These are phyloP conservation scores for Penicillium paneum DNA, from an alignment of 2,329 filamentous ascomycete genomes.

Conservation along the genomic window DNA sequence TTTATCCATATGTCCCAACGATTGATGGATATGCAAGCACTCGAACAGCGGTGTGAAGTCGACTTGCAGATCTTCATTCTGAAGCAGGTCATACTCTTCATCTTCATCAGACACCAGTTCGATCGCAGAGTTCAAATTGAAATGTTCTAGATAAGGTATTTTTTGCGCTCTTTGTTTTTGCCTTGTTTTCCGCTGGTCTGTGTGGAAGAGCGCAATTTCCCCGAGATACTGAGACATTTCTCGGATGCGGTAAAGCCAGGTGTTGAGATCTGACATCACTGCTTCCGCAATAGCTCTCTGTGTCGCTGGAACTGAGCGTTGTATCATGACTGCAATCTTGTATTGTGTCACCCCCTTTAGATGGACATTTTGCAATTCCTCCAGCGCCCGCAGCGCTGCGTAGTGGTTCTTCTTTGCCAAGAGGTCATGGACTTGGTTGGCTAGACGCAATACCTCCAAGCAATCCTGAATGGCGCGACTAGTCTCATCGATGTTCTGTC, in stretches of 20 bases:
- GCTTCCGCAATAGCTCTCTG: conserved; percentile 92
- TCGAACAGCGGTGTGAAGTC: conserved; percentile 95
- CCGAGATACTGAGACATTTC: conserved; percentile 95
- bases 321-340: conserved; percentile 91
- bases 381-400: conserved; percentile 84
- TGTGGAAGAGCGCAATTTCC: conserved; percentile 95
- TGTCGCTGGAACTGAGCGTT: conserved; percentile 88
- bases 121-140: conserved; percentile 92
- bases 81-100: conserved; percentile 90
- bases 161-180: conserved; percentile 79
- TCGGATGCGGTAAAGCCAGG: conserved; percentile 90
- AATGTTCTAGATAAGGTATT: conserved; percentile 71
- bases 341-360: conserved; percentile 92
- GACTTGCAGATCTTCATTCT: conserved; percentile 92
- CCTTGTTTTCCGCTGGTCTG: conserved; percentile 76
- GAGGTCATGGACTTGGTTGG: conserved; percentile 91
- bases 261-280: conserved; percentile 95
- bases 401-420: conserved; percentile 94
- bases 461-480: conserved; percentile 86
- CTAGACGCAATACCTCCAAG: conserved; percentile 83
- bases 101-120: conserved; percentile 93
- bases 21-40: conserved; percentile 93
- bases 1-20: conserved; percentile 84
- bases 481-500: conserved; percentile 94
- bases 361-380: conserved; percentile 94